Base-by-base conservation (phyloP, 2,329 filamentous ascomycete species). In the Fusarium fujikuroi region DNA sequence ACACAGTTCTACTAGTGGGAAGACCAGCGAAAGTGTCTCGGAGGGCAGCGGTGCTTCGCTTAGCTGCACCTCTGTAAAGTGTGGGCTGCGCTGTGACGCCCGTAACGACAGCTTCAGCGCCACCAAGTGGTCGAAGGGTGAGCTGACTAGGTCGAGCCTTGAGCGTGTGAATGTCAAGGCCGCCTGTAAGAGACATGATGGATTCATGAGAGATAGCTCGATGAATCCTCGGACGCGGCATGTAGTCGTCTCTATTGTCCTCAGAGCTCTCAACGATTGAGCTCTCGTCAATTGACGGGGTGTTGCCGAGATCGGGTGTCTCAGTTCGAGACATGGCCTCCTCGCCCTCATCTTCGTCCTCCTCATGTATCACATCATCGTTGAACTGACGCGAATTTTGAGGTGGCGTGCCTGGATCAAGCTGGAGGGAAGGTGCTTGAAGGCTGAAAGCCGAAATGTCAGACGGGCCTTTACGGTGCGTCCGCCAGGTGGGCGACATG, bases 121-220 rank as follows among this genome's bases (percentile, higher is more conserved):
- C 85, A 65, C 87, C 89, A 30, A 88, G 83, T 37, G 85, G 84
- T 57, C 87, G 80, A 69, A 90, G 78, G 28, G 91, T 89, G 66
- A 96, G 87, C 77, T 97, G 93, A 39, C 92, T 93, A 1, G 94
- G 93, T 8, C 93, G 89, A 3, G 88, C 87, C 76, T 92, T 91
- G 9, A 97, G 86, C 0, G 93, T 95, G 80, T 97, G 95, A 56
- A 97, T 97, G 79, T 98, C 95, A 80, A 97, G 92, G 5, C 95
- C 95, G 8, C 94, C 95, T 0, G 92, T 90, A 4, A 97, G 88
- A 0, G 95, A 98, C 75, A 98, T 89, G 69, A 98, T 91, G 23
- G 94, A 97, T 80, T 98, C 95, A 76, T 97, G 94, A 3, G 95
- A 97, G 4, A 90, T 80, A 6, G 90, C 87, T 37, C 92, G 91